Base-by-base conservation (phyloP, 257 asterid genomes). In the Capsicum pubescens region DNA sequence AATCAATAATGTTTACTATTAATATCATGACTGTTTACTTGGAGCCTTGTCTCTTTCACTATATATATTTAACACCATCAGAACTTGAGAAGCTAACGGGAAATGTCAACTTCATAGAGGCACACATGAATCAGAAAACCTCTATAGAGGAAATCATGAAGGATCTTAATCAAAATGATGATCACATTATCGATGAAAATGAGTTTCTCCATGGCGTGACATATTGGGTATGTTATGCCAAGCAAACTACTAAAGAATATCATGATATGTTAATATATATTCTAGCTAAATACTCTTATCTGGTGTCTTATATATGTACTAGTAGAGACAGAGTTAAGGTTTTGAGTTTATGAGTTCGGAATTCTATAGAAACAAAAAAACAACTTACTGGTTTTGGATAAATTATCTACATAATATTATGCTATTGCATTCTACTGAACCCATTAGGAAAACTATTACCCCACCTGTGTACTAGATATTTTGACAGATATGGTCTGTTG, bases 121-220 rank as follows among this genome's bases (percentile, higher is more conserved):
- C 87, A 64, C 44, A 4, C 42, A 7, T 12, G 17, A 8, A 50
- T 21, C 80, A 21, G 1, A 7, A 74, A 74, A 26, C 44, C 44
- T 74, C 61, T 74, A 87, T 83, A 70, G 54, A 85, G 12, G 89
- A 86, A 78, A 83, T 91, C 82, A 61, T 89, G 61, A 72, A 68
- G 44, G 90, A 87, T 35, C 89, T 90, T 1, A 92, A 91, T 46
- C 57, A 44, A 35, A 85, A 85, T 50, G 83, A 86, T 15, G 87
- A 91, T 39, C 32, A 13, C 69, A 55, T 32, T 44, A 84, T 91
- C 2, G 86, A 84, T 11, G 83, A 85, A 36, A 84, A 46, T 58
- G 94, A 90, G 54, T 91, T 91, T 63, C 72, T 84, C 6, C 26
- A 78, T 52, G 93, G 93, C 54, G 54, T 90, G 46, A 66, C 84